These are phyloP conservation scores for Fusarium graminum DNA, from an alignment of 2,329 filamentous ascomycete genomes.

Conservation along the genomic window DNA sequence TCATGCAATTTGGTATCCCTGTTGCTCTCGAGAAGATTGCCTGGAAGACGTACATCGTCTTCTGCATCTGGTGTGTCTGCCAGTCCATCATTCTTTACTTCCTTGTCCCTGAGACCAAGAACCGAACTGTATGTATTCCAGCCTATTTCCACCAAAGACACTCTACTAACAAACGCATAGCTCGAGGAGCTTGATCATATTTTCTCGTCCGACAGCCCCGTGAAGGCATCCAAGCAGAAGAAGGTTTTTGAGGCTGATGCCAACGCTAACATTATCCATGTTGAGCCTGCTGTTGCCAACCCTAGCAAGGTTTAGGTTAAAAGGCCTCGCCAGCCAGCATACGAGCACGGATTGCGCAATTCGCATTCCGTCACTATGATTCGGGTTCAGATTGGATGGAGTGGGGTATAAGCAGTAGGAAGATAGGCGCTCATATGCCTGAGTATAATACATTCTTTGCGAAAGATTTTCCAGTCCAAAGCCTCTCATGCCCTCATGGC, in stretches of 20 bases:
- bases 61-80: conserved; percentile 60
- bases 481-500: fast-evolving
- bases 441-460: conserved; percentile 20
- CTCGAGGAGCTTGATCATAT: conserved; percentile 46
- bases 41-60: conserved; percentile 68
- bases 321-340: not conserved
- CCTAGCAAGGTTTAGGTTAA: conserved; percentile 7
- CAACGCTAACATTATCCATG: conserved; percentile 38
- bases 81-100: conserved; percentile 61
- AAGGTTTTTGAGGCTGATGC: conserved; percentile 41
- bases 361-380: not conserved
- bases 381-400: conserved; percentile 8
- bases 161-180: no score
- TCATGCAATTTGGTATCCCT: conserved; percentile 60
- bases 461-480: not conserved
- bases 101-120: conserved; percentile 64
- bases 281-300: conserved; percentile 19
- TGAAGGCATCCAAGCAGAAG: conserved; percentile 41
- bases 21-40: conserved; percentile 63
- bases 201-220: conserved; percentile 39
- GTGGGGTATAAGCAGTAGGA: not conserved
- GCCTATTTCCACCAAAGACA: no score
- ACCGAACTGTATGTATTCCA: conserved; percentile 54
- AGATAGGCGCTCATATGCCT: conserved; percentile 8
- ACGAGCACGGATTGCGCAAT: not conserved